Evolutionary conservation across 1,284 basidiomycete species (phyloP), one percentile per base, ranked within the genome.

Genomic region (Apiotrichum sp.): DNA sequence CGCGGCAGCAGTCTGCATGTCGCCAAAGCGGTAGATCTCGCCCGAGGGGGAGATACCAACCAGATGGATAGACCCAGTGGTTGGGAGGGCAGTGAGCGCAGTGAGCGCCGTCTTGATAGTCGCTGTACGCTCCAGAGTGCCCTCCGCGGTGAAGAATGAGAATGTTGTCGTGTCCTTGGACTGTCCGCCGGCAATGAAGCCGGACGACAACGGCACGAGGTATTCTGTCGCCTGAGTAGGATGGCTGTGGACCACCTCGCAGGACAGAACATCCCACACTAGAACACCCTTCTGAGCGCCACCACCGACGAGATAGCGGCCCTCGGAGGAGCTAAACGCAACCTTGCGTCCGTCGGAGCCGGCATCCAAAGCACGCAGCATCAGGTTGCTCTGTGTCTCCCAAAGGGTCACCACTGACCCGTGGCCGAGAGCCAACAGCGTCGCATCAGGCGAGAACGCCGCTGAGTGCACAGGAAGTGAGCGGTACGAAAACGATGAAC

Each of bases 371-470:
- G 83, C 84, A 51, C 83, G 82, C 14, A 83, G 78, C 31, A 89
- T 77, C n/a, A 80, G 74, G 63, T 86, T 88, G 44, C 83, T 84
- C 33, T 79, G 69, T 0, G 88, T 82, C 65, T 91, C 86, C 77
- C 90, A 96, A 3, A 98, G 74, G 6, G 85, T 84, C 48, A 95
- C 80, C 56, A 84, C 83, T 22, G 81, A 70, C 0, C 83, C 84
- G 51, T 89, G 82, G 7, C 86, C 80, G 6, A 95, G 80, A 4
- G 87, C 88, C 32, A 98, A 78, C 40, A 98, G 79, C 10, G 93
- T 93, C 7, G 84, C 88, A 70, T 98, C 95, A 1, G 82, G 82
- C 6, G 93, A 90, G 83, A 91, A 97, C 0, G 84, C 81, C 0
- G 83, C 78, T 53, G 85, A 80, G 53, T 77, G 77, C 49, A 91